Evolutionary conservation across 441 rosid species (phyloP).

Genomic region (Cnidoscolus chayamansa): DNA sequence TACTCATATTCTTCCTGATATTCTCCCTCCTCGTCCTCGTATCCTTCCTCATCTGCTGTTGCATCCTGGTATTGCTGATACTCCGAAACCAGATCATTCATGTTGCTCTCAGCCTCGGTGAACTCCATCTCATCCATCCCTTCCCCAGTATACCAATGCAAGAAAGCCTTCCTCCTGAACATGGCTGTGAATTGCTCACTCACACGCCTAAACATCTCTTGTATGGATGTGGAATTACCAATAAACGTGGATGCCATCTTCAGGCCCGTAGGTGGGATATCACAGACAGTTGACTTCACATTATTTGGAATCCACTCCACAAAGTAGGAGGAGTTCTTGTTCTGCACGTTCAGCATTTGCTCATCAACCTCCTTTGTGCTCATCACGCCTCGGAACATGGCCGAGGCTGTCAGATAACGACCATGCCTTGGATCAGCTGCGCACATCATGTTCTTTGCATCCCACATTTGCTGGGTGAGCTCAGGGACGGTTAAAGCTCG

Average conservation of each 20-base stretch:
- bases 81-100: conserved; percentile 73
- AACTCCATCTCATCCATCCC: no score
- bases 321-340: conserved; percentile 80
- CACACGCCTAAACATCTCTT: conserved; percentile 78
- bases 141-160: no score
- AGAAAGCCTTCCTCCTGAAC: no score
- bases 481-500: conserved; percentile 70
- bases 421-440: conserved; percentile 77
- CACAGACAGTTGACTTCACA: conserved; percentile 78
- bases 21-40: conserved; percentile 55
- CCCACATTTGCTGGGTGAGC: conserved; percentile 88
- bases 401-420: conserved; percentile 70
- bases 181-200: conserved; percentile 55
- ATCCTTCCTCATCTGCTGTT: conserved; percentile 67
- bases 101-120: conserved; percentile 16
- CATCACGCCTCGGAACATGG: conserved; percentile 83
- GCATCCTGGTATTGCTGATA: conserved; percentile 89
- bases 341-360: conserved; percentile 78
- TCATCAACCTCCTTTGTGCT: conserved; percentile 79
- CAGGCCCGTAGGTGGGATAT: conserved; percentile 71
- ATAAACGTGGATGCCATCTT: conserved; percentile 80
- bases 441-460: conserved; percentile 77
- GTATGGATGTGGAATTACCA: conserved; percentile 70
- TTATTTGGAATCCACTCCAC: conserved; percentile 85
- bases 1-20: conserved; percentile 40